phyloP scores from a whole-genome alignment of 2,329 filamentous ascomycete genomes.

The Aureobasidium subglaciale region DNA sequence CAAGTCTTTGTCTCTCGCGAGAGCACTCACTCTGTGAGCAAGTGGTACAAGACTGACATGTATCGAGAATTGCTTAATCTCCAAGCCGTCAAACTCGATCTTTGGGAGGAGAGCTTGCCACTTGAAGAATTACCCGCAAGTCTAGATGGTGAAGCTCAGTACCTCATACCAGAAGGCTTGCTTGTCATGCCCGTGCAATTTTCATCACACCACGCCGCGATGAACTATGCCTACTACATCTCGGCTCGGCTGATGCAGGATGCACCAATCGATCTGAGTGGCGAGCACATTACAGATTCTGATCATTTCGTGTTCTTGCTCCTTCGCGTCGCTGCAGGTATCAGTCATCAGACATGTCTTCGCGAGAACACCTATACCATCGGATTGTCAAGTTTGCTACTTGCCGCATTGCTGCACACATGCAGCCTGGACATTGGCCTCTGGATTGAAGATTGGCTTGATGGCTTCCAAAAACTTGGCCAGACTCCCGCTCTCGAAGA shows the following conservation, averaged over 20 bases:
- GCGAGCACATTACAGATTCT: neutral
- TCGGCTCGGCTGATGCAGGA: neutral
- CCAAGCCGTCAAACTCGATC: neutral
- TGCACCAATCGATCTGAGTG: neutral
- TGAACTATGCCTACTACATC: neutral
- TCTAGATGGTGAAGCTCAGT: neutral
- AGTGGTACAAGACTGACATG: neutral
- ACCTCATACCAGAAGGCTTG: neutral
- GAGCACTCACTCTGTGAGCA: neutral
- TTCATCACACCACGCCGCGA: neutral
- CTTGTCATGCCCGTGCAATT: neutral
- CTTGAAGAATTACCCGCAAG: neutral
- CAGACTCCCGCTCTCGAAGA: neutral
- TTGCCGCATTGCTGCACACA: neutral
- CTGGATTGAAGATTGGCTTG: neutral
- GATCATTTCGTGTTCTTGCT: neutral
- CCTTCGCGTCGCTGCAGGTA: neutral
- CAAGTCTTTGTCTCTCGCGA: too few relatives aligned
- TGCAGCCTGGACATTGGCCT: neutral
- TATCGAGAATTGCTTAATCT: neutral
- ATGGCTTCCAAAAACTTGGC: neutral
- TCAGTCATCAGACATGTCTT: neutral
- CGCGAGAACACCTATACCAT: neutral
- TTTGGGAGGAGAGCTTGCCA: neutral
- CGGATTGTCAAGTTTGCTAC: neutral